Evolutionary conservation across 139 green algal genomes (phyloP).

Genomic region (Dunaliella sp.): DNA sequence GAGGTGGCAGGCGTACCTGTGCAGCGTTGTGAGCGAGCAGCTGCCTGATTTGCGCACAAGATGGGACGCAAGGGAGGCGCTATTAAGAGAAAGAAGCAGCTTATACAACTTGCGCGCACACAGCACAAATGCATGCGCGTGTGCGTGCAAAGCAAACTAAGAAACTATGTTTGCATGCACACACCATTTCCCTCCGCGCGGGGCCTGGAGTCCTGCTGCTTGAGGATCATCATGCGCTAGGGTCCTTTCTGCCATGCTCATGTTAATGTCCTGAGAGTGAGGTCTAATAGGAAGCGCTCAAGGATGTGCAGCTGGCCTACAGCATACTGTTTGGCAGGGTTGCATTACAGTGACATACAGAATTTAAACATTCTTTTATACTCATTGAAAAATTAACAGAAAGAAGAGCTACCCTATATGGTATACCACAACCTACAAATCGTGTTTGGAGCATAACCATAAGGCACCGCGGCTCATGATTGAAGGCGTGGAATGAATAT

Average conservation of each 20-base stretch:
- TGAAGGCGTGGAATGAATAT: background rate
- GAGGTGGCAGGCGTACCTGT: constrained; percentile 55
- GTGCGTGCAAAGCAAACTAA: background rate
- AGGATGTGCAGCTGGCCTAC: background rate
- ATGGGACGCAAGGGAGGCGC: background rate
- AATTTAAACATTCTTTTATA: background rate
- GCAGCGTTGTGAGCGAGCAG: background rate
- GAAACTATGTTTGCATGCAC: background rate
- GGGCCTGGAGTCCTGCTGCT: background rate
- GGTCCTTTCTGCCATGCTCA: background rate
- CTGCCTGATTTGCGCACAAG: background rate
- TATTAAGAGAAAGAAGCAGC: background rate
- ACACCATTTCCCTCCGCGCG: constrained; percentile 1
- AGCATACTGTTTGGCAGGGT: too few relatives aligned
- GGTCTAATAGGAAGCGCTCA: background rate
- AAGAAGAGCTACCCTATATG: background rate
- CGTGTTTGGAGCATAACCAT: too few relatives aligned
- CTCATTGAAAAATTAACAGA: background rate
- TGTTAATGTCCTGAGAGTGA: background rate
- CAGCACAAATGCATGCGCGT: background rate
- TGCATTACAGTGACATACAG: background rate
- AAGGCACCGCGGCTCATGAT: too few relatives aligned
- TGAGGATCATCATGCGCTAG: constrained; percentile 3
- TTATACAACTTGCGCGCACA: background rate
- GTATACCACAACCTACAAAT: background rate